Evolutionary conservation across 768 basidiomycete genomes (phyloP).

Genomic region (Termitomyces sp.): DNA sequence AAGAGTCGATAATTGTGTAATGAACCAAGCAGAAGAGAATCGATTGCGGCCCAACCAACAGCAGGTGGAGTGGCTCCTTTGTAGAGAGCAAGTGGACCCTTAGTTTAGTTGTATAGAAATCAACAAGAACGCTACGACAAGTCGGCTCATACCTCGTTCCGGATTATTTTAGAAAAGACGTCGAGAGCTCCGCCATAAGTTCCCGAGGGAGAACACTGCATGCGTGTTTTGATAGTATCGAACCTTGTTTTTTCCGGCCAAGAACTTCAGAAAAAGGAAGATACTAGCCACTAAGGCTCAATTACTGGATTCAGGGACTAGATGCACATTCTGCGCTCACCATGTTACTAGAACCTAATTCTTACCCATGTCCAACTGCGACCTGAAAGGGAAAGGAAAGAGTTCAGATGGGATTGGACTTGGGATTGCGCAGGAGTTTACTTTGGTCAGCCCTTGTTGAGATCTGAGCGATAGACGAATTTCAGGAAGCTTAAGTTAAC

Average conservation of each 20-base stretch:
- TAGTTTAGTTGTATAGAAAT: conserved; percentile 4
- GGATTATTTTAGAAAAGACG: conserved; percentile 51
- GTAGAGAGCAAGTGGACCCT: conserved; percentile 67
- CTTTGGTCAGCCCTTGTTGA: conserved; percentile 48
- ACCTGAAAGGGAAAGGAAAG: conserved; percentile 36
- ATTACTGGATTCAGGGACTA: not conserved
- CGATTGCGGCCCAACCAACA: conserved; percentile 70
- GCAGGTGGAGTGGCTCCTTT: conserved; percentile 74
- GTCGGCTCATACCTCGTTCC: conserved; percentile 49
- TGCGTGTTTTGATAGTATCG: conserved; percentile 70
- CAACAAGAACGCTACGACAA: not conserved
- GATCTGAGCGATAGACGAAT: not conserved
- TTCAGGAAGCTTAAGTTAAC: conserved; percentile 14
- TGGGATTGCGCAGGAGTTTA: conserved; percentile 17
- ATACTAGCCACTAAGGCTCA: conserved; percentile 6
- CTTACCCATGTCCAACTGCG: conserved; percentile 68
- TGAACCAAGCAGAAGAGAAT: conserved; percentile 66
- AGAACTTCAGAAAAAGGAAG: not conserved
- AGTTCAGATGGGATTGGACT: not conserved
- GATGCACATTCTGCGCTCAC: conserved; percentile 3
- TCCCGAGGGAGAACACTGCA: conserved; percentile 67
- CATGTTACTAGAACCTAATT: conserved; percentile 8
- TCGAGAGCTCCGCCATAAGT: conserved; percentile 62
- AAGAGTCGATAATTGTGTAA: conserved; percentile 72
- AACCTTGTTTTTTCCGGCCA: conserved; percentile 39